Conservation (phyloP, 1,139 yeast genomes). For the Candida sojae region DNA sequence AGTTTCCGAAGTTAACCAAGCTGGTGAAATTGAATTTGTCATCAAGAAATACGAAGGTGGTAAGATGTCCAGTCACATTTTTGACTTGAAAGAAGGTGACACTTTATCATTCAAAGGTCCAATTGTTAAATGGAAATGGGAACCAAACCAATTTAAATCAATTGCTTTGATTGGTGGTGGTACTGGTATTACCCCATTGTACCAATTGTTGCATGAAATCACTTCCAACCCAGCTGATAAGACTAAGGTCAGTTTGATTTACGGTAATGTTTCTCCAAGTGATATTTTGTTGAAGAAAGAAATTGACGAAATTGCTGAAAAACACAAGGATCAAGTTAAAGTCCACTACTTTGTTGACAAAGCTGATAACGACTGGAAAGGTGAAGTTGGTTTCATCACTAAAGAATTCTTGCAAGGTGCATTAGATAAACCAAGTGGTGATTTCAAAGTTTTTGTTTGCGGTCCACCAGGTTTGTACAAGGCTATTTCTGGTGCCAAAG, state of each 20-base stretch:
- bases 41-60: conserved; percentile 86
- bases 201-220: conserved; percentile 82
- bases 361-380: conserved; percentile 71
- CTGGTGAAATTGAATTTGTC: conserved; percentile 78
- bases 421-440: conserved; percentile 65
- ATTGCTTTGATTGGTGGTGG: conserved; percentile 96
- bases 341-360: conserved; percentile 76
- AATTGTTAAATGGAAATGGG: conserved; percentile 88
- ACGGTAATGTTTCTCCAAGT: conserved; percentile 75
- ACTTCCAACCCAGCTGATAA: conserved; percentile 73
- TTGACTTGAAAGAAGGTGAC: conserved; percentile 72
- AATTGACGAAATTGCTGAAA: conserved; percentile 65
- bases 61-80: conserved; percentile 78
- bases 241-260: conserved; percentile 70
- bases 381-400: conserved; percentile 81
- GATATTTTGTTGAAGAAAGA: conserved; percentile 82
- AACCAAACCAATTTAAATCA: conserved; percentile 74
- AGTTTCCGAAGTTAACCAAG: conserved; percentile 63
- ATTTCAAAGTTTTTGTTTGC: conserved; percentile 78
- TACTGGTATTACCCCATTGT: conserved; percentile 93
- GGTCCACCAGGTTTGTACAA: conserved; percentile 74
- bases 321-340: conserved; percentile 65
- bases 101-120: conserved; percentile 94
- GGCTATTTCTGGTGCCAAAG: conserved; percentile 73
- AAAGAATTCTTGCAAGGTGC: conserved; percentile 68